These are phyloP conservation scores for Podila verticillata DNA, from an alignment of 192 early-diverging fungal genomes.

Conservation along the genomic window DNA sequence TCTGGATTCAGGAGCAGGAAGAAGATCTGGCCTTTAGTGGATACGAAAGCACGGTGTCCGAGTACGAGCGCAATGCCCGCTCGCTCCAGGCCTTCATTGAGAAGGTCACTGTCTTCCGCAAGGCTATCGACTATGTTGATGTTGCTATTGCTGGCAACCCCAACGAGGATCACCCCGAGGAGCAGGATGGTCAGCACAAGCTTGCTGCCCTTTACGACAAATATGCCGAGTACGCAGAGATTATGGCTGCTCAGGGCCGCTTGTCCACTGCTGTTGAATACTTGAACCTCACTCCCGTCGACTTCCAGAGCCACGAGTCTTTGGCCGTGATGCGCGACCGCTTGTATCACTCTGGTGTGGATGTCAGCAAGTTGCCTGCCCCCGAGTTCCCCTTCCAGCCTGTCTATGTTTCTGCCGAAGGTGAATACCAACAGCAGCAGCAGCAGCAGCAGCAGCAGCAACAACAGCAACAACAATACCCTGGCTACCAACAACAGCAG, in stretches of 20 bases:
- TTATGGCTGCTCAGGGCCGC: conserved; percentile 81
- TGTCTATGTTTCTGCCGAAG: conserved; percentile 61
- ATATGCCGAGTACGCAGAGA: conserved; percentile 88
- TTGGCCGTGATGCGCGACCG: conserved; percentile 81
- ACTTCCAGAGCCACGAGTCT: conserved; percentile 60
- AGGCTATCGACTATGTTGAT: conserved; percentile 92
- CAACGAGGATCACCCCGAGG: conserved; percentile 48
- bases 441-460: conserved; percentile 29
- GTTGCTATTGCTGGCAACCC: conserved; percentile 61
- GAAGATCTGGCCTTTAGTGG: conserved; percentile 51
- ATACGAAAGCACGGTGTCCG: conserved; percentile 29
- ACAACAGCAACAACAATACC: conserved; percentile 49
- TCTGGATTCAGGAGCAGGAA: conserved; percentile 80
- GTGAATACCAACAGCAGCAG: conserved; percentile 43
- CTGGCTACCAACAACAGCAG: conserved; percentile 22
- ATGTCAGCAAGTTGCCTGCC: conserved; percentile 47
- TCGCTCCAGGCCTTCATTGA: conserved; percentile 85
- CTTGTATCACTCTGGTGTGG: conserved; percentile 65
- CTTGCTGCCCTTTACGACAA: conserved; percentile 82
- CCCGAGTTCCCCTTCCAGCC: conserved; percentile 74
- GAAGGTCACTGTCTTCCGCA: conserved; percentile 92
- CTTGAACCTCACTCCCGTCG: conserved; percentile 78
- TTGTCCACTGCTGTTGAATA: conserved; percentile 78
- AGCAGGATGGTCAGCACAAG: conserved; percentile 53
- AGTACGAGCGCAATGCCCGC: conserved; percentile 58